A percentile compares a stretch with the other conserved stretches of the same genome.
phyloP scores from a whole-genome alignment of 148 eudicot species.

The Vaccinium vitisidaea region DNA sequence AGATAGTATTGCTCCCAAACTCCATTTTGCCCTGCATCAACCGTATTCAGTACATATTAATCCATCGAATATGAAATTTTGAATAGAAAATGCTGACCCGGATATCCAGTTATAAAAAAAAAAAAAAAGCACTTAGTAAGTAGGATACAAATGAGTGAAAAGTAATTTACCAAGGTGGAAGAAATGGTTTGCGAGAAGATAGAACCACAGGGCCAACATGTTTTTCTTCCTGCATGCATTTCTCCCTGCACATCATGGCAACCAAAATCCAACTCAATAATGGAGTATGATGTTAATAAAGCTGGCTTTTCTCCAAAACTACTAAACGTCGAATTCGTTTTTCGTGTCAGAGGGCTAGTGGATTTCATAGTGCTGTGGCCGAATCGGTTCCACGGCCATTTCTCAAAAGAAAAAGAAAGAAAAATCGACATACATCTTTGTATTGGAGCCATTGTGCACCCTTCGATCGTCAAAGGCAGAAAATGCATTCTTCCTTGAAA shows the following conservation, averaged over 20 bases:
- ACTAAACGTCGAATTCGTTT: not conserved
- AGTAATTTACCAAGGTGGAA: not conserved
- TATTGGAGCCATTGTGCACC: constrained; percentile 1
- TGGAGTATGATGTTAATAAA: not conserved
- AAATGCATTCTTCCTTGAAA: not conserved
- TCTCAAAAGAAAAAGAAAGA: no score
- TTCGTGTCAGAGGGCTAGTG: not conserved
- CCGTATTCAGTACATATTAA: not conserved
- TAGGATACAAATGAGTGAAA: not conserved
- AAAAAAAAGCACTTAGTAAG: no score
- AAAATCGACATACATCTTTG: not conserved
- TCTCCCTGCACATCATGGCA: not conserved
- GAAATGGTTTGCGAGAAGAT: not conserved
- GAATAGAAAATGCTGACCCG: no score
- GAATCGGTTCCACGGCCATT: no score
- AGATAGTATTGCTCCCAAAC: constrained; percentile 1
- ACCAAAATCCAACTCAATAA: not conserved
- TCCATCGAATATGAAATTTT: not conserved
- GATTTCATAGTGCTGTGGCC: not conserved
- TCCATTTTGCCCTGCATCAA: not conserved
- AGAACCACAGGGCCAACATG: not conserved
- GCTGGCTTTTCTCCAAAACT: not conserved
- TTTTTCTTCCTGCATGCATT: not conserved
- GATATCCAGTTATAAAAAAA: no score
- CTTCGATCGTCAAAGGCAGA: not conserved